A percentile compares a stretch with the other conserved stretches of the same genome.
These are phyloP conservation scores for Yarrowia bubula DNA, from an alignment of 805 yeast species.

Conservation along the genomic window DNA sequence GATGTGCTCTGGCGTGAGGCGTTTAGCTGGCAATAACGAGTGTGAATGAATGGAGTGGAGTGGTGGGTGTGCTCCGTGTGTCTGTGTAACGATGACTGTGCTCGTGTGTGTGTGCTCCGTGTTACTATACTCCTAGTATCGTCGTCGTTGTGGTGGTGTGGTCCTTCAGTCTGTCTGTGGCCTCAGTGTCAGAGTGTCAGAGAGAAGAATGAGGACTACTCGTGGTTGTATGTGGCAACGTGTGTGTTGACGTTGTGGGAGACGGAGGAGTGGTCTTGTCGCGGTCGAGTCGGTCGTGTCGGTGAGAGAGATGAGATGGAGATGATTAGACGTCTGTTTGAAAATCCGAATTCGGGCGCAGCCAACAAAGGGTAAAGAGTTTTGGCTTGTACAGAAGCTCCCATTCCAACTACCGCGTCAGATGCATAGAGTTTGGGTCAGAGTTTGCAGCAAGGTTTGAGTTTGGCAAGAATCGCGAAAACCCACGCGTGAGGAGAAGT, in stretches of 20 bases:
- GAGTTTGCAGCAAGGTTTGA: not conserved
- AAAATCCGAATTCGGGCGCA: conserved; percentile 22
- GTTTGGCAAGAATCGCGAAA: conserved; percentile 12
- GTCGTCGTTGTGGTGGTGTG: not conserved
- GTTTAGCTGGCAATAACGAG: not conserved
- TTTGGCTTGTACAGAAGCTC: conserved; percentile 18
- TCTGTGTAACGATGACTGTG: no score
- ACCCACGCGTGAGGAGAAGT: conserved; percentile 25
- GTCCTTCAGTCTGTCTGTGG: not conserved
- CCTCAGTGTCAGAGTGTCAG: not conserved
- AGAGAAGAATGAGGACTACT: not conserved
- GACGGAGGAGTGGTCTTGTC: no score
- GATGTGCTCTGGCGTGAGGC: not conserved
- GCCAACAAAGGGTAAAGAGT: conserved; percentile 24
- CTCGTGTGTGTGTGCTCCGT: no score
- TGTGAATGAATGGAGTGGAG: not conserved
- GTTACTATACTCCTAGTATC: not conserved
- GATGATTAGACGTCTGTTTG: conserved; percentile 8
- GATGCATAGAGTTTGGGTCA: not conserved
- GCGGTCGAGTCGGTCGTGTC: not conserved
- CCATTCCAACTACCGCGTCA: conserved; percentile 26
- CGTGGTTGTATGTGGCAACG: not conserved
- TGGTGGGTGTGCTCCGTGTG: no score
- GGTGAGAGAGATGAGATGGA: conserved; percentile 4
- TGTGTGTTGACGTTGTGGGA: no score